Evolutionary conservation across 768 basidiomycete genomes (phyloP).

Genomic region (Pisolithus orientalis): DNA sequence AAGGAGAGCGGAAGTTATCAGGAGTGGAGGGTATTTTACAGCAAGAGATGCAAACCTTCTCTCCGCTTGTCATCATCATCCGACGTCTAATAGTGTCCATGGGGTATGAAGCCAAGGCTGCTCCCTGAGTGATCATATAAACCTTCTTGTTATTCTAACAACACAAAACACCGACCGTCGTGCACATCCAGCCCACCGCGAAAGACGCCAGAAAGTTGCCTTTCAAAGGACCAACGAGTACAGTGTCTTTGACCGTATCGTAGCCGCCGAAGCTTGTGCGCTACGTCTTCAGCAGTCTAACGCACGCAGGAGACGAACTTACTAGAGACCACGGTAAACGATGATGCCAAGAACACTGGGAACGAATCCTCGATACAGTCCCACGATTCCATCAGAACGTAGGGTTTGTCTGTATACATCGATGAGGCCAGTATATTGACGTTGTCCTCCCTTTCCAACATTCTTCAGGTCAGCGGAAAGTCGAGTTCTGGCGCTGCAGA

Average conservation of each 20-base stretch:
- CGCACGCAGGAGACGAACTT: constrained; percentile 7
- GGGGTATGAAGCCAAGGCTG: constrained; percentile 35
- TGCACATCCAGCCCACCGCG: constrained; percentile 35
- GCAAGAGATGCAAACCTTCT: constrained; percentile 15
- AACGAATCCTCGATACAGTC: constrained; percentile 37
- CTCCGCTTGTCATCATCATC: constrained; percentile 44
- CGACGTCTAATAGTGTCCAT: constrained; percentile 40
- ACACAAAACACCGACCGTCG: constrained; percentile 26
- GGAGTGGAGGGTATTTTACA: background rate
- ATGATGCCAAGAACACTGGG: constrained; percentile 37
- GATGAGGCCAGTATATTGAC: constrained; percentile 35
- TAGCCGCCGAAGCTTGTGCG: constrained; percentile 36
- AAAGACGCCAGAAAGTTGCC: constrained; percentile 38
- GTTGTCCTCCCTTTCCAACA: constrained; percentile 30
- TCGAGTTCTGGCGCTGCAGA: constrained; percentile 33
- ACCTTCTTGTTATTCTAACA: background rate
- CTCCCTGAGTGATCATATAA: constrained; percentile 19
- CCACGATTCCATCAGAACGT: constrained; percentile 33
- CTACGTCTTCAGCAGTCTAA: background rate
- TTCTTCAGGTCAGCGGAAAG: constrained; percentile 36
- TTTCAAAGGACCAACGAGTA: constrained; percentile 33
- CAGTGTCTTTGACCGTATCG: constrained; percentile 32
- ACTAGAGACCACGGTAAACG: constrained; percentile 42
- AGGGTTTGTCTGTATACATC: constrained; percentile 41
- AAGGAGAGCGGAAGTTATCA: background rate